Base-by-base conservation (phyloP, 805 yeast genomes). In the Yarrowia yakushimensis region DNA sequence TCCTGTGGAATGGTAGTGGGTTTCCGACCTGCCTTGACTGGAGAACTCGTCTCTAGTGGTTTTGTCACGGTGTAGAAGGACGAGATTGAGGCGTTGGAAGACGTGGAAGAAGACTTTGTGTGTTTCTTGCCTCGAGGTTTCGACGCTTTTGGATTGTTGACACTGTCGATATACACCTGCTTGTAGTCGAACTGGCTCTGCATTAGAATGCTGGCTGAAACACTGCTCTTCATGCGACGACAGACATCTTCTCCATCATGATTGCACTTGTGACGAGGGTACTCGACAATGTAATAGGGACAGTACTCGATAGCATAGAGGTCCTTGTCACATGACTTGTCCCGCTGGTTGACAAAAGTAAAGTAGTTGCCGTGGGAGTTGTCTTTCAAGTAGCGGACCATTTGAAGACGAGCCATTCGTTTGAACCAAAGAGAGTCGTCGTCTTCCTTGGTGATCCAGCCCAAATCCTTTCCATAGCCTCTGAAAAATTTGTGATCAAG, bases 301-400 rank as follows among this genome's bases (percentile, higher is more conserved):
- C 59, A 52, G 43, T 52, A 52, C 28, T 36, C 43, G 9, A 52
- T 52, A 9, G 33, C 3, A 12, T 25, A 52, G 8, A 23, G 2
- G 10, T 52, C 59, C 18, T 52, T 52, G 15, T 52, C 59, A 8
- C 18, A 10, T 1, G 59, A 52, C 37, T 52, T 52, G 43, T 52
- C 43, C 0, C 59, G 22, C 25, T 36, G 43, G 33, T 52, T 52
- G 17, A n/a, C 12, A n/a, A 52, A 52, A 1, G 23, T 34, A 25
- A 52, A 52, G 7, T n/a, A 36, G 17, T 52, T 17, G 22, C 34
- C 12, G 17, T 52, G 42, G 31, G 11, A 7, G 22, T 22, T 36
- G n/a, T 34, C 37, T 17, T 52, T 52, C 34, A 52, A 8, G 3
- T 15, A 18, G 15, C 27, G 22, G 2, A 36, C 59, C 59, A 52